Conservation (phyloP, 2,329 filamentous ascomycete genomes). For the Verticillium nonalfalfae region DNA sequence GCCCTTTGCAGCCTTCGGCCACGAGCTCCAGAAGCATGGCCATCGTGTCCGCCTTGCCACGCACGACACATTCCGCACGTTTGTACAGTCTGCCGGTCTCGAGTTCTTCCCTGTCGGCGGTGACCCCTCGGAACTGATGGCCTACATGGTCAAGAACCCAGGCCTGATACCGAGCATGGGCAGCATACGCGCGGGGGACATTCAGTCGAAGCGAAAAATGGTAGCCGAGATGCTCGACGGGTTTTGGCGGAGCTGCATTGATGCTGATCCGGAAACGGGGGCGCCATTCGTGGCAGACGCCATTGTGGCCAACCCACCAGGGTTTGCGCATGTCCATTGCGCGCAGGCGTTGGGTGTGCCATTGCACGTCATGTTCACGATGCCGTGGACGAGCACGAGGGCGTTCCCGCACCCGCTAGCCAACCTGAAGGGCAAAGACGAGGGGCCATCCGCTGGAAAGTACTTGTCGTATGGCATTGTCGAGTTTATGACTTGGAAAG, state of each 20-base stretch:
- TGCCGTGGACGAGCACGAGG: constrained; percentile 71
- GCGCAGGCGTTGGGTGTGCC: constrained; percentile 36
- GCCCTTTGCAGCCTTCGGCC: constrained; percentile 47
- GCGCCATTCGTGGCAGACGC: constrained; percentile 40
- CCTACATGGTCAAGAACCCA: constrained; percentile 21
- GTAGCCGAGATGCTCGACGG: constrained; percentile 16
- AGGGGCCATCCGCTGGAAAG: constrained; percentile 58
- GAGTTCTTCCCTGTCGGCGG: constrained; percentile 50
- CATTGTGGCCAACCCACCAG: constrained; percentile 44
- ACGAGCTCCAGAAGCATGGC: constrained; percentile 35
- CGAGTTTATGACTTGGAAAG: constrained; percentile 74
- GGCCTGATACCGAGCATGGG: constrained; percentile 18
- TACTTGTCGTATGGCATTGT: constrained; percentile 66
- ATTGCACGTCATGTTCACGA: constrained; percentile 46
- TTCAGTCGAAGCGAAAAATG: constrained; percentile 16
- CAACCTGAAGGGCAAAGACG: constrained; percentile 43
- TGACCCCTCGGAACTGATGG: constrained; percentile 36
- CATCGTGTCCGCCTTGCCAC: constrained; percentile 47
- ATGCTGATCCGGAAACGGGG: constrained; percentile 9
- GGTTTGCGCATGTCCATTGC: constrained; percentile 40
- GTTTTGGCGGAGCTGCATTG: constrained; percentile 14
- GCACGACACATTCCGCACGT: constrained; percentile 38
- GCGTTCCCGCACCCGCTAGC: constrained; percentile 68
- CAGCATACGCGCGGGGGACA: constrained; percentile 17
- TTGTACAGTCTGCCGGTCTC: constrained; percentile 38